A percentile compares a stretch with the other conserved stretches of the same genome.
Evolutionary conservation across 805 yeast species (phyloP).

Genomic region (Maudiozyma turicensis): DNA sequence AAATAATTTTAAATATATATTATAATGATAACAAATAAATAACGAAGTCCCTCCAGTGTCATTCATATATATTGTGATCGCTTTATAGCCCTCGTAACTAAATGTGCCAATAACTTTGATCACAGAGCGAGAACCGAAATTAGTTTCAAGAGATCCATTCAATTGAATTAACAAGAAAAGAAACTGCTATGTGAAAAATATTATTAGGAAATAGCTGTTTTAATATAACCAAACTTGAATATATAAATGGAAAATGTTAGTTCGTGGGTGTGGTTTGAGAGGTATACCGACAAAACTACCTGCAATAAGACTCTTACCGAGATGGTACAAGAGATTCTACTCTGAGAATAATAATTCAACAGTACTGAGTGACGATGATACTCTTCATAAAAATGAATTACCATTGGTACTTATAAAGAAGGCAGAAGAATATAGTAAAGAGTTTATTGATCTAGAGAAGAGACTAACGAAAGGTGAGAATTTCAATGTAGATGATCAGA

Average conservation of each 20-base stretch:
- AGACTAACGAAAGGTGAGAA: slow-evolving; percentile 34
- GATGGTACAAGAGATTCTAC: neutral
- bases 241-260: too few species aligned
- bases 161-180: too few species aligned
- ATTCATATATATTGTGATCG: neutral
- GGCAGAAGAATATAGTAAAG: slow-evolving; percentile 35
- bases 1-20: neutral
- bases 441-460: slow-evolving; percentile 34
- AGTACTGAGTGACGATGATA: neutral
- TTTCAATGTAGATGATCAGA: slow-evolving; percentile 41
- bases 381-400: slow-evolving; percentile 16
- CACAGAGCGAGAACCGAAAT: too few species aligned
- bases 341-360: neutral
- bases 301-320: neutral
- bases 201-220: too few species aligned
- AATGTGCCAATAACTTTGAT: neutral
- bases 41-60: too few species aligned
- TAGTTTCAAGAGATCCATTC: too few species aligned
- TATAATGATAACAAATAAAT: neutral
- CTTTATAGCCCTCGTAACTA: neutral
- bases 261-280: too few species aligned
- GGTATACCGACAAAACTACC: too few species aligned
- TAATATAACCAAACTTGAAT: too few species aligned
- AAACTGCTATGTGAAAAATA: too few species aligned
- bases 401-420: slow-evolving; percentile 45